These are phyloP conservation scores for Penicillium sp. DNA, from an alignment of 2,329 filamentous ascomycete species.

Conservation along the genomic window DNA sequence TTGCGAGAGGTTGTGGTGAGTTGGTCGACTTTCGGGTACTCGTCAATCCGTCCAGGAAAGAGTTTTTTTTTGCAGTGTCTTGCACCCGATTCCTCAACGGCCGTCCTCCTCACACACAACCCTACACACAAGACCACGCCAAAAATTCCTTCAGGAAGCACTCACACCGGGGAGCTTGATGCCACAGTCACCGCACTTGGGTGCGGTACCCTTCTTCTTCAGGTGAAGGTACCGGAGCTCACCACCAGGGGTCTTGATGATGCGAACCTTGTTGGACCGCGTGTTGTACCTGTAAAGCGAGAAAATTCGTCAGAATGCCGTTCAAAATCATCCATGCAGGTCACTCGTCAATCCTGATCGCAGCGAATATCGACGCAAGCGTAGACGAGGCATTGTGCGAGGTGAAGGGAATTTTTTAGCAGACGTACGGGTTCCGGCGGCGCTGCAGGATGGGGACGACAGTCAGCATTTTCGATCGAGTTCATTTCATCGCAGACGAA, in stretches of 20 bases:
- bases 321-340: constrained; percentile 14
- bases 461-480: constrained; percentile 32
- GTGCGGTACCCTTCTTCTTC: constrained; percentile 98
- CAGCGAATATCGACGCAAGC: constrained; percentile 27
- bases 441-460: constrained; percentile 53
- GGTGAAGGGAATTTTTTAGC: constrained; percentile 25
- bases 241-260: constrained; percentile 95
- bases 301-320: constrained; percentile 39
- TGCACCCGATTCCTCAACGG: constrained; percentile 19
- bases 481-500: constrained; percentile 4
- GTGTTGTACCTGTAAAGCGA: constrained; percentile 83
- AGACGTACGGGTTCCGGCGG: constrained; percentile 77
- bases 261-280: constrained; percentile 92
- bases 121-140: constrained; percentile 19
- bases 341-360: constrained; percentile 17
- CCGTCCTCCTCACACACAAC: constrained; percentile 22
- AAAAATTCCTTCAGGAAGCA: constrained; percentile 45
- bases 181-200: constrained; percentile 99
- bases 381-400: constrained; percentile 26
- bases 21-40: constrained; percentile 19
- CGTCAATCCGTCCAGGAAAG: constrained; percentile 11
- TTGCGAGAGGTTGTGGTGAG: constrained; percentile 12
- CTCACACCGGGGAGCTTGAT: constrained; percentile 97
- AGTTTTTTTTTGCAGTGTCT: constrained; percentile 20
- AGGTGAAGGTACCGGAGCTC: constrained; percentile 96